Conservation (phyloP, 192 early-diverging fungal species). For the Backusella sp. region DNA sequence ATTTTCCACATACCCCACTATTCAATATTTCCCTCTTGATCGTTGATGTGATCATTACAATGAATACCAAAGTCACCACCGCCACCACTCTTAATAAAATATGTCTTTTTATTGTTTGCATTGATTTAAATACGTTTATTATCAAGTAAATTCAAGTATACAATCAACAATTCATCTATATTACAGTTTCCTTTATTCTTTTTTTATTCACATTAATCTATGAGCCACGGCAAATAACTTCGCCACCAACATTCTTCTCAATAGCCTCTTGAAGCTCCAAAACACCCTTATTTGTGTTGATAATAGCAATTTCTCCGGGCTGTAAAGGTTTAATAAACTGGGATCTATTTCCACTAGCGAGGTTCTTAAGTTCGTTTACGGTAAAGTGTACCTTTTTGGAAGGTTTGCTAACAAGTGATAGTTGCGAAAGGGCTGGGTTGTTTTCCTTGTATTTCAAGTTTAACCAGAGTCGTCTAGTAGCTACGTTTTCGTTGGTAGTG, state of each 20-base stretch:
- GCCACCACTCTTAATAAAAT: not conserved
- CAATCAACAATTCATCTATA: constrained; percentile 1
- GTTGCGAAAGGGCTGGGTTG: constrained; percentile 71
- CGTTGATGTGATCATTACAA: too few relatives aligned
- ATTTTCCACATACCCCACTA: not conserved
- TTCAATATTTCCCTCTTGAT: not conserved
- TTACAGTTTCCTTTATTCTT: not conserved
- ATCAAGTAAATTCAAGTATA: not conserved
- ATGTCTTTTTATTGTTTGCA: not conserved
- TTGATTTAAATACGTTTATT: constrained; percentile 4
- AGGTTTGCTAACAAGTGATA: constrained; percentile 85
- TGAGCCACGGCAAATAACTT: constrained; percentile 71
- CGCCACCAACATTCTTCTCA: constrained; percentile 81
- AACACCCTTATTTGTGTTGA: constrained; percentile 84
- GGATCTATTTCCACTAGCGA: constrained; percentile 70
- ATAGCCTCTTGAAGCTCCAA: constrained; percentile 91
- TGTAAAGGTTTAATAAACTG: constrained; percentile 80
- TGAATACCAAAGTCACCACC: not conserved
- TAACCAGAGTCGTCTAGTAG: constrained; percentile 88
- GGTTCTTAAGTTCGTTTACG: constrained; percentile 74
- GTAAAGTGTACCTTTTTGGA: constrained; percentile 78
- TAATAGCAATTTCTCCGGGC: constrained; percentile 89
- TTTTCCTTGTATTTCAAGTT: constrained; percentile 91
- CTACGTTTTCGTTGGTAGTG: constrained; percentile 79
- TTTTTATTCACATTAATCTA: constrained; percentile 7